Percentiles rank a stretch among this genome's conserved stretches.
Conservation (phyloP, 2,329 filamentous ascomycete species). For the Penicillium sp. region DNA sequence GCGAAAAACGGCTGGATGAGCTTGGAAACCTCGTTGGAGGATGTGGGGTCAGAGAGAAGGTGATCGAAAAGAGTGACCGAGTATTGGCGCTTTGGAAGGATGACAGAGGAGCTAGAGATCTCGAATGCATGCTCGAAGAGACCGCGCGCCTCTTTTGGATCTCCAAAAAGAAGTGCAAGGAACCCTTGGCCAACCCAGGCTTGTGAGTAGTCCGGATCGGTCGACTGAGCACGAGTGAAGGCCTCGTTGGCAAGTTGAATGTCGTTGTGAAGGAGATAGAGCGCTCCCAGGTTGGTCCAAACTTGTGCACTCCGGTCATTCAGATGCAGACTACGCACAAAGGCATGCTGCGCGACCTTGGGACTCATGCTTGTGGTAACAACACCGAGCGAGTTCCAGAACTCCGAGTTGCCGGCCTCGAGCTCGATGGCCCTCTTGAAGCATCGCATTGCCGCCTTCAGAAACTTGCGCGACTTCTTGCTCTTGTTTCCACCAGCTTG, state of each 20-base stretch:
- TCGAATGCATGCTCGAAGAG: constrained; percentile 94
- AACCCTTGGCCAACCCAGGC: constrained; percentile 93
- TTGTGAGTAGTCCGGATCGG: constrained; percentile 86
- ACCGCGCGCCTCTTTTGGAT: constrained; percentile 69
- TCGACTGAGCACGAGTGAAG: constrained; percentile 86
- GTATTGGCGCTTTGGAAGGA: constrained; percentile 72
- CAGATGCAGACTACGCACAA: constrained; percentile 85
- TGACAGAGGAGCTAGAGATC: constrained; percentile 71
- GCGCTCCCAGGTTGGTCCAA: constrained; percentile 85
- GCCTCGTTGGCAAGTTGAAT: constrained; percentile 79
- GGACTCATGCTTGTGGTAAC: constrained; percentile 82
- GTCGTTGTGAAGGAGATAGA: constrained; percentile 82
- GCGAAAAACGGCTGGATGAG: constrained; percentile 86
- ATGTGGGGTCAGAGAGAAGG: constrained; percentile 55
- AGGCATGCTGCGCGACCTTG: constrained; percentile 84
- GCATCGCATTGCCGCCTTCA: constrained; percentile 76
- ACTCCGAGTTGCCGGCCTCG: constrained; percentile 88
- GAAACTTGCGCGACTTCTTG: constrained; percentile 59
- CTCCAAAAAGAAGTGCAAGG: constrained; percentile 70
- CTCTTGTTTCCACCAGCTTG: constrained; percentile 29
- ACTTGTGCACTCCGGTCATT: constrained; percentile 79
- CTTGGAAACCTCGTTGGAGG: constrained; percentile 51
- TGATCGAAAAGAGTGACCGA: constrained; percentile 77
- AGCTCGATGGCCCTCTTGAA: constrained; percentile 96
- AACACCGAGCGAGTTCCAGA: constrained; percentile 94